Evolutionary conservation across 1,139 yeast genomes (phyloP).

Genomic region (Kodamaea alishanica): DNA sequence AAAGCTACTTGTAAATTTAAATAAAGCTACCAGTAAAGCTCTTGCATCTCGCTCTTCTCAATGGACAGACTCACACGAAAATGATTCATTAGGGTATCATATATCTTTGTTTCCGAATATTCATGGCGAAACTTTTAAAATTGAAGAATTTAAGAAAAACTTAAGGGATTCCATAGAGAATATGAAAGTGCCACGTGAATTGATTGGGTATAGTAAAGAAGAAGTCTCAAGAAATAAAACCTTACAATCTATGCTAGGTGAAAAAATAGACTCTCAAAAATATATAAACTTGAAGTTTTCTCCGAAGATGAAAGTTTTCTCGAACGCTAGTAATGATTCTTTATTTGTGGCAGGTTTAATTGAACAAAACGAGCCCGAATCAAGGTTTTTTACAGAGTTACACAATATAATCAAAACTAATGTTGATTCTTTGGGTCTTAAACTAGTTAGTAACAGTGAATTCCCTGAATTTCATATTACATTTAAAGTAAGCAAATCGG

Average conservation of each 20-base stretch:
- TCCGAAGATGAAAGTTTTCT: constrained; percentile 7
- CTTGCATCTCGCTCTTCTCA: constrained; percentile 2
- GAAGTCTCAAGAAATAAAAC: constrained; percentile 5
- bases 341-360: constrained; percentile 13
- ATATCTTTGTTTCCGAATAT: constrained; percentile 17
- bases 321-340: constrained; percentile 3
- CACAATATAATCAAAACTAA: constrained; percentile 7
- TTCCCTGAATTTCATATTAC: constrained; percentile 10
- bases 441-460: neutral
- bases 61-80: constrained; percentile 10
- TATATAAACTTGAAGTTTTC: constrained; percentile 9
- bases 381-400: constrained; percentile 7
- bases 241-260: constrained; percentile 8
- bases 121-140: constrained; percentile 10
- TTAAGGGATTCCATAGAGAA: constrained; percentile 7
- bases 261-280: constrained; percentile 1
- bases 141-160: constrained; percentile 11
- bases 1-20: constrained; percentile 1
- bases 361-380: constrained; percentile 1
- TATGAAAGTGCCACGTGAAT: constrained; percentile 3
- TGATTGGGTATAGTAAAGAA: constrained; percentile 8
- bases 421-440: constrained; percentile 7
- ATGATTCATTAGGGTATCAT: constrained; percentile 12
- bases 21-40: constrained; percentile 4
- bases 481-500: constrained; percentile 9